phyloP scores from a whole-genome alignment of 176 grass and related monocot genomes.

The maize (Zea mays) region Zm-B73-REFERENCE-NAM-5.0 NC_050096.1:293017001-293017500 shows the following conservation, averaged over 20 bases:
- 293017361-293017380: constrained; percentile 60
- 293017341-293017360: constrained; percentile 58
- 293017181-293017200: constrained; percentile 29
- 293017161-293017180: neutral
- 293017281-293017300: constrained; percentile 29
- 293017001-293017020: constrained; percentile 7
- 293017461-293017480: constrained; percentile 21
- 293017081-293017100: neutral
- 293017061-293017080: constrained; percentile 3
- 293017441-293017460: constrained; percentile 43
- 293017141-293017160: neutral
- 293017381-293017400: constrained; percentile 67
- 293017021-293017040: constrained; percentile 19
- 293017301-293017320: constrained; percentile 63
- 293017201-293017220: constrained; percentile 59
- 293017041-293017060: constrained; percentile 22
- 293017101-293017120: constrained; percentile 36
- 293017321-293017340: constrained; percentile 65
- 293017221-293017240: constrained; percentile 46
- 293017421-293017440: constrained; percentile 55
- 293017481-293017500: constrained; percentile 56
- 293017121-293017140: neutral
- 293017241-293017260: constrained; percentile 33
- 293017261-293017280: constrained; percentile 42
- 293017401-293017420: constrained; percentile 66